Conservation (phyloP, 108 stramenopile genomes). For the Cyclotella atomus region DNA sequence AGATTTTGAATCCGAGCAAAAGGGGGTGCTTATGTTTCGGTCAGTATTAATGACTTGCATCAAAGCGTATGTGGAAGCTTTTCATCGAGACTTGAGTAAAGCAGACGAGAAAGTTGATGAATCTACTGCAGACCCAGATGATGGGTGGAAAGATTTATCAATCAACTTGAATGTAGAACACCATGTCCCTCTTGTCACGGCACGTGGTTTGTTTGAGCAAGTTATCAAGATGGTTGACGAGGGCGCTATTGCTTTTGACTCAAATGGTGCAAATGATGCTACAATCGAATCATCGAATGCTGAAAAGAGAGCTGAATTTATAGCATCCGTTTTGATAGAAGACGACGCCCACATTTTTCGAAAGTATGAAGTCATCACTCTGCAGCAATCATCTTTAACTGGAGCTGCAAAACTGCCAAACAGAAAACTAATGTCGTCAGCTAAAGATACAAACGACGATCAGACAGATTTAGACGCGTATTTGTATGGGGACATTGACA, state of each 20-base stretch:
- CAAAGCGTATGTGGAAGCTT: conserved; percentile 33
- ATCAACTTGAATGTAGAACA: conserved; percentile 19
- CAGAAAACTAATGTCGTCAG: conserved; percentile 22
- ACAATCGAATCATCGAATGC: not conserved
- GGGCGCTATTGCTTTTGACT: not conserved
- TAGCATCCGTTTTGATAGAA: conserved; percentile 37
- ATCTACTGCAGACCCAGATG: not conserved
- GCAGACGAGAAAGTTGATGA: not conserved
- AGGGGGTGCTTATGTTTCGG: conserved; percentile 37
- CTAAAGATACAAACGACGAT: conserved; percentile 14
- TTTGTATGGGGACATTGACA: conserved; percentile 42
- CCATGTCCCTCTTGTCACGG: conserved; percentile 38
- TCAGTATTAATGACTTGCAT: conserved; percentile 37
- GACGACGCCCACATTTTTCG: conserved; percentile 36
- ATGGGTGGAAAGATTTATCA: conserved; percentile 13
- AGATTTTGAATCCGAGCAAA: conserved; percentile 29
- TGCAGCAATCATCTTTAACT: conserved; percentile 24
- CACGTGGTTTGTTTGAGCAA: conserved; percentile 35
- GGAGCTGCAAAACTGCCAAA: conserved; percentile 1
- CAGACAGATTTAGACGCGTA: conserved; percentile 33
- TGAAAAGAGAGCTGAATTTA: conserved; percentile 13
- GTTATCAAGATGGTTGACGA: conserved; percentile 30
- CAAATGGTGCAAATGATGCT: not conserved
- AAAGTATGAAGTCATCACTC: conserved; percentile 40
- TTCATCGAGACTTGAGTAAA: conserved; percentile 15